Percentiles rank a stretch among this genome's conserved stretches.
Evolutionary conservation across 1,139 yeast genomes (phyloP).

Genomic region (Blastobotrys proliferans): DNA sequence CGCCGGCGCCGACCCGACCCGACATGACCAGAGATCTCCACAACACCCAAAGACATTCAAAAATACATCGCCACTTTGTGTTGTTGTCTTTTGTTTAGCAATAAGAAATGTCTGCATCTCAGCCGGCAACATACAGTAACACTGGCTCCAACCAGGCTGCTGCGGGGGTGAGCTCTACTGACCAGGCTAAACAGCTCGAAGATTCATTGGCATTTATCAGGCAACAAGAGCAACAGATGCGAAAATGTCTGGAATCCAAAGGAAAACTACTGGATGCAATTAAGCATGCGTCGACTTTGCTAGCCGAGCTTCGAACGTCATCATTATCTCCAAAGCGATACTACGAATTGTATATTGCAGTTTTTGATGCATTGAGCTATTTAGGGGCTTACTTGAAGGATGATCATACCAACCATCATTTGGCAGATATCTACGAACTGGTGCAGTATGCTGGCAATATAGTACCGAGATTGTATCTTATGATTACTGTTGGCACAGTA

Average conservation of each 20-base stretch:
- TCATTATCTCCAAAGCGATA: slow-evolving; percentile 84
- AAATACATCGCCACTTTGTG: too few species aligned
- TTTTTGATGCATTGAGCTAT: slow-evolving; percentile 76
- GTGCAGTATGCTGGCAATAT: slow-evolving; percentile 94
- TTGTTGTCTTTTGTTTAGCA: too few species aligned
- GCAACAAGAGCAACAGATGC: slow-evolving; percentile 73
- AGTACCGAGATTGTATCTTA: slow-evolving; percentile 83
- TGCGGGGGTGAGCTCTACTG: slow-evolving; percentile 16
- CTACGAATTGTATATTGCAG: slow-evolving; percentile 83
- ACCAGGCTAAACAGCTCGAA: slow-evolving; percentile 38
- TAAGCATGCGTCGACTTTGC: slow-evolving; percentile 79
- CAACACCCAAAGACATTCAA: too few species aligned
- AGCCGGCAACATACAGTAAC: neutral
- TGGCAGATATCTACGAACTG: slow-evolving; percentile 87
- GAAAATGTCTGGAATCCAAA: slow-evolving; percentile 61
- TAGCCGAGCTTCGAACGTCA: slow-evolving; percentile 77
- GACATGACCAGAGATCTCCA: too few species aligned
- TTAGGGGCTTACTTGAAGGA: slow-evolving; percentile 63
- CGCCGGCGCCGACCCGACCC: too few species aligned
- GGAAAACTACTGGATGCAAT: slow-evolving; percentile 82
- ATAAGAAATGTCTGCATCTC: neutral
- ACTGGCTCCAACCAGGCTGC: too few species aligned
- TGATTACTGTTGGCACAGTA: slow-evolving; percentile 93
- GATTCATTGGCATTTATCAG: slow-evolving; percentile 55
- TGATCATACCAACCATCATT: slow-evolving; percentile 67